phyloP scores from a whole-genome alignment of 1,284 basidiomycete species.

The Pisolithus thermaeus region DNA sequence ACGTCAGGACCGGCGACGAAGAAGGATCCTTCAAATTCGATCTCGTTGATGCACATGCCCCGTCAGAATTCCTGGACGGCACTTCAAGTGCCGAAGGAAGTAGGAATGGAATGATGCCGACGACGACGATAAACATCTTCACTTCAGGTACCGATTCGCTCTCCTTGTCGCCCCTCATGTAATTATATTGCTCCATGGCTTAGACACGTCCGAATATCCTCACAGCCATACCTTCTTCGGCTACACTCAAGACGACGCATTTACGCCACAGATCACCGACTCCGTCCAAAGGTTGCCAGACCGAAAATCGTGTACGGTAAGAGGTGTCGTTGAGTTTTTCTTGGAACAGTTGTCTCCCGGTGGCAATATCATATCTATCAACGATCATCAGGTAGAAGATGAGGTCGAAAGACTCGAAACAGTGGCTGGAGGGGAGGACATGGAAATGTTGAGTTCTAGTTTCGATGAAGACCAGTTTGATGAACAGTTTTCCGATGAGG shows the following conservation, averaged over 20 bases:
- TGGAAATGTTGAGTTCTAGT: no score
- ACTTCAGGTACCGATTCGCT: constrained; percentile 41
- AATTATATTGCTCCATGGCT: not conserved
- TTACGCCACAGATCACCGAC: constrained; percentile 31
- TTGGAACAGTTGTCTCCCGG: constrained; percentile 13
- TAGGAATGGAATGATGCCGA: constrained; percentile 28
- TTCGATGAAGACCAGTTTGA: no score
- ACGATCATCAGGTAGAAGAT: constrained; percentile 14
- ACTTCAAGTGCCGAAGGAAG: not conserved
- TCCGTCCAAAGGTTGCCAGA: constrained; percentile 41
- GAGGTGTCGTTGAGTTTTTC: constrained; percentile 36
- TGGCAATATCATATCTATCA: constrained; percentile 20
- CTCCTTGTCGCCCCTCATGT: not conserved
- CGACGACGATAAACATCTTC: constrained; percentile 40
- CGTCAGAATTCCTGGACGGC: no score
- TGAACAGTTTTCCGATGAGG: no score
- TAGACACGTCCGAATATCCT: constrained; percentile 62
- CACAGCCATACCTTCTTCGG: constrained; percentile 48
- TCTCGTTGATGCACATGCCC: constrained; percentile 26
- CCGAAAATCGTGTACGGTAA: constrained; percentile 37
- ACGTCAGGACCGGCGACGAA: constrained; percentile 49
- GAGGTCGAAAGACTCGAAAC: constrained; percentile 9
- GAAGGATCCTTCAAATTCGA: constrained; percentile 50
- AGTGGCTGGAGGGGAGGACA: no score
- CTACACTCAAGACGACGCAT: constrained; percentile 38